Evolutionary conservation across 2,329 filamentous ascomycete species (phyloP), one percentile per base, ranked within the genome.

Genomic region (Colletotrichum tofieldiae): DNA sequence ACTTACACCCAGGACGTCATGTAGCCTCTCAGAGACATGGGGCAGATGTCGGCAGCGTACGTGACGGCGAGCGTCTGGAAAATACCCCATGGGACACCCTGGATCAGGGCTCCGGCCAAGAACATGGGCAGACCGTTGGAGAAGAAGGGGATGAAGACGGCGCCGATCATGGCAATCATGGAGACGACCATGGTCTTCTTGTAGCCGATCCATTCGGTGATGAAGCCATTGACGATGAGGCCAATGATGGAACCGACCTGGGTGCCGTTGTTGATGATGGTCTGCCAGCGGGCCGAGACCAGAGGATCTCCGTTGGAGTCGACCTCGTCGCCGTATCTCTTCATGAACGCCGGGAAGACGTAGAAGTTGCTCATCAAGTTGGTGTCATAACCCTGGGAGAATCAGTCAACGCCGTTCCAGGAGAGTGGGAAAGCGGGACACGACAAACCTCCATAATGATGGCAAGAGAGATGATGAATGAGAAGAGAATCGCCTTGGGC

Each of bases 211-310:
- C 80, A 78, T 45, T 86, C 81, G 18, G 85, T 82, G 14, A 88
- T 75, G 63, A 81, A 81, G 4, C 88, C 88, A 68, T 85, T 86
- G 29, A 86, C 71, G 12, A 86, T 78, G 3, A 86, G 80, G 1
- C 87, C 88, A 3, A 89, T 66, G 26, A 90, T 86, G 18, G 83
- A 81, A 5, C 87, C 87, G 11, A 85, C 82, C 20, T 81, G 78
- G 0, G 83, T 79, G 1, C 81, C 86, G 47, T 86, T 86, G 39
- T 80, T 79, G 1, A 90, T 78, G 0, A 82, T 86, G 7, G 86
- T 82, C 76, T 89, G 87, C 88, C 88, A 90, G 9, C 82, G 75
- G 2, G 86, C 82, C 4, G 83, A 83, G 74, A 90, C 81, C 75
- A 88, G 82, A 55, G 86, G 85, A 5, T 80, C 79, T 18, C 79